Evolutionary conservation across 2,329 filamentous ascomycete species (phyloP), one percentile per base, ranked within the genome.

Genomic region (Cladophialophora carrionii): DNA sequence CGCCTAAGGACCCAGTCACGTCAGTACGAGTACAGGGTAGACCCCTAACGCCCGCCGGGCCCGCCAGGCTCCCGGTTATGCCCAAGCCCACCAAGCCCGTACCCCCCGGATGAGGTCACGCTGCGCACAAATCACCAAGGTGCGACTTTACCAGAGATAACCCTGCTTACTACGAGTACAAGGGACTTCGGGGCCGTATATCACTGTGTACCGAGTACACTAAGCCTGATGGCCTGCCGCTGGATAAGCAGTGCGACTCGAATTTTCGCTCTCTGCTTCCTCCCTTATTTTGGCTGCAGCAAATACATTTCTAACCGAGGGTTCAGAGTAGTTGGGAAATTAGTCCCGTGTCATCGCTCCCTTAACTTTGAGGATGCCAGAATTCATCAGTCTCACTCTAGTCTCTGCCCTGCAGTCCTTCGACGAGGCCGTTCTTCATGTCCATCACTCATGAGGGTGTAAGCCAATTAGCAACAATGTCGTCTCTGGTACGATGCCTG

Each of bases 31-130:
- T n/a, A n/a, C n/a, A n/a, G n/a, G n/a, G 32, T 58, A 51, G 46
- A 57, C 54, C 56, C 41, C 43, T 58, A 58, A 58, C 37, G 34
- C 56, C 56, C 41, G 26, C 26, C 26, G 26, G 26, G 26, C 26
- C 26, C 26, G 26, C 26, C 26, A 29, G 26, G 26, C 26, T 29
- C 56, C 56, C 41, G 26, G 56, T 49, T 46, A 58, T 20, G 43
- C n/a, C 55, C 37, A 57, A 43, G 4, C n/a, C n/a, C n/a, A 24
- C 37, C n/a, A 12, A 7, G 20, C 34, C 29, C 37, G n/a, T n/a
- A 34, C 31, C n/a, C 22, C 22, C 54, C 6, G 41, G 34, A 57
- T 57, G 54, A 57, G 57, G 57, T 59, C 57, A 59, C 48, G 17
- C 43, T 51, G 20, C 20, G 20, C 29, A 7, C 34, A 17, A 41